Conservation (phyloP, 148 eudicot species). For the Chenopodium album region DNA sequence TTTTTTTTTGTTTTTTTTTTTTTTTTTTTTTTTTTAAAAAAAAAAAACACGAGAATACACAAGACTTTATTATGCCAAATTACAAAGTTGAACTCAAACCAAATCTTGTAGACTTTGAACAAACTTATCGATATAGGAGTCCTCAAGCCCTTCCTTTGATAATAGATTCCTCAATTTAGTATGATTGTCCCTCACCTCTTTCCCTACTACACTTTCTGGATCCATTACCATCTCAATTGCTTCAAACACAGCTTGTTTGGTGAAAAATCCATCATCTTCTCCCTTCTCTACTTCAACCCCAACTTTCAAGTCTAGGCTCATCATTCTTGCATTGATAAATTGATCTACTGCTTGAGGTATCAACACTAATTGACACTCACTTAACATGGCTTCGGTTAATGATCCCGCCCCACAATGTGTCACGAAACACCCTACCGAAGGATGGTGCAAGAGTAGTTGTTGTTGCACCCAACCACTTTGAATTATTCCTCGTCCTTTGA, state of each 20-base stretch:
- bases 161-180: constrained; percentile 20
- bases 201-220: not conserved
- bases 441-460: constrained; percentile 23
- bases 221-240: constrained; percentile 16
- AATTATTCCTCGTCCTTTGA: constrained; percentile 37
- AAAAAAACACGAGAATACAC: no score
- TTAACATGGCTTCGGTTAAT: constrained; percentile 23
- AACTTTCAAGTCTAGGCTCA: constrained; percentile 23
- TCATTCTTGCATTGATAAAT: constrained; percentile 35
- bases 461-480: constrained; percentile 54
- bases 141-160: constrained; percentile 19
- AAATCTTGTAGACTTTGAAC: constrained; percentile 13
- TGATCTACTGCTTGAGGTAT: constrained; percentile 39
- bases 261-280: constrained; percentile 13
- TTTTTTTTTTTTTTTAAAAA: no score
- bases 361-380: constrained; percentile 44
- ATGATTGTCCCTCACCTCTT: constrained; percentile 21
- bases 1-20: no score
- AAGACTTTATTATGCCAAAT: no score
- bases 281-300: constrained; percentile 23
- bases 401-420: constrained; percentile 28
- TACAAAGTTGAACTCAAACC: not conserved
- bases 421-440: constrained; percentile 26
- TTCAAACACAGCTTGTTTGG: not conserved
- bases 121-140: constrained; percentile 14